Evolutionary conservation across 2,329 filamentous ascomycete species (phyloP).

Genomic region (Zymoseptoria crescenta): DNA sequence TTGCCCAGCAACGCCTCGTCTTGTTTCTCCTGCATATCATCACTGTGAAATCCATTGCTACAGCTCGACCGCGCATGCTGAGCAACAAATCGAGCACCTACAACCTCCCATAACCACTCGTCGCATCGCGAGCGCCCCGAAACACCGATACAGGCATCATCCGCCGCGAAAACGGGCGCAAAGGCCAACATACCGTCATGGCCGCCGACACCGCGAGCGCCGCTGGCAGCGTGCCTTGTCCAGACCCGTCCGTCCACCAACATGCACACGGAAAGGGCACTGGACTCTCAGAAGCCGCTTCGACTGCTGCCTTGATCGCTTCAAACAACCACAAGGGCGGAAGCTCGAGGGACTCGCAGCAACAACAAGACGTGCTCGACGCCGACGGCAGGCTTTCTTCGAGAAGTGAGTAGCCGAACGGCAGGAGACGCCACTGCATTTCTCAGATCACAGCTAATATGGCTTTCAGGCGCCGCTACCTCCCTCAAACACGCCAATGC

Average conservation of each 20-base stretch:
- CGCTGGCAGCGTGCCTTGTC: slow-evolving; percentile 23
- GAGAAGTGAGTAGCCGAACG: slow-evolving; percentile 40
- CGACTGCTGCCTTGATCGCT: slow-evolving; percentile 53
- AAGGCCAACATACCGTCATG: slow-evolving; percentile 6
- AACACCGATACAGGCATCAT: background rate
- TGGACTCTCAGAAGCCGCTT: slow-evolving; percentile 44
- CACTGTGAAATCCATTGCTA: background rate
- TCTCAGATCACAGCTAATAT: background rate
- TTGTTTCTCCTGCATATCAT: background rate
- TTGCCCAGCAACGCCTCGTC: background rate
- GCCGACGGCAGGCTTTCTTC: slow-evolving; percentile 50
- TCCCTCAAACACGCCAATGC: slow-evolving; percentile 65
- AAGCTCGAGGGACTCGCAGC: slow-evolving; percentile 16
- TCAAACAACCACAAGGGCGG: slow-evolving; percentile 33
- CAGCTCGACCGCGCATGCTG: background rate
- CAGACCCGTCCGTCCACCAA: slow-evolving; percentile 41
- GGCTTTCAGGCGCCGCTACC: slow-evolving; percentile 47
- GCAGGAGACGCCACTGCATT: background rate
- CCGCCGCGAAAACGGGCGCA: background rate
- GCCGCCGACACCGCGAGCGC: slow-evolving; percentile 11
- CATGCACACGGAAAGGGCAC: slow-evolving; percentile 30
- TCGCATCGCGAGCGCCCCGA: background rate
- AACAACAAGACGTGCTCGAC: slow-evolving; percentile 36
- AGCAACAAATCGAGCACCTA: background rate
- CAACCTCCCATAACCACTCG: background rate